These are phyloP conservation scores for Tolypocladium paradoxum DNA, from an alignment of 2,329 filamentous ascomycete genomes.

Conservation along the genomic window DNA sequence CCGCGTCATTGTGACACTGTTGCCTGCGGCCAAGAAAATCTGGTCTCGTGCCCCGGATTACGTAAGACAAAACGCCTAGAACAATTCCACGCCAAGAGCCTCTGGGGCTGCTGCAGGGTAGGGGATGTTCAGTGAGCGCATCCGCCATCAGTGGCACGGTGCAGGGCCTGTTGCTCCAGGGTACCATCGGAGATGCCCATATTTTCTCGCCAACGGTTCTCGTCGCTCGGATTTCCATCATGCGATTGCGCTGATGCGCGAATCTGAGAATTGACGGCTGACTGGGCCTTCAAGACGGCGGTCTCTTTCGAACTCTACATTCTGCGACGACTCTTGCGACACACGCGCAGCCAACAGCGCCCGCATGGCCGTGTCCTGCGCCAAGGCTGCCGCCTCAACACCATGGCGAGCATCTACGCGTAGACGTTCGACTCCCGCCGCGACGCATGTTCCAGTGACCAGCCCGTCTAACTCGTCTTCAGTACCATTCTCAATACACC, in stretches of 20 bases:
- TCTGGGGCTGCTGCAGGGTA: neutral
- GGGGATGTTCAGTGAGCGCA: neutral
- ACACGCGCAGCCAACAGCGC: neutral
- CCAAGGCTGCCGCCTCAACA: slow-evolving; percentile 9
- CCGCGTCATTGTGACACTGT: no score
- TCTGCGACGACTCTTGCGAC: neutral
- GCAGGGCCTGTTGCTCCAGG: no score
- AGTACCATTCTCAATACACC: neutral
- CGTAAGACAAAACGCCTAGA: neutral
- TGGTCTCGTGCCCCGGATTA: neutral
- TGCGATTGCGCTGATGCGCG: neutral
- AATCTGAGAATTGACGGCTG: neutral
- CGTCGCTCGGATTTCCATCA: neutral
- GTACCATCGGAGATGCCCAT: neutral
- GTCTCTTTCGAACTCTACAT: neutral
- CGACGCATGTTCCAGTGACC: neutral
- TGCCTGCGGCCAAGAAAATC: neutral
- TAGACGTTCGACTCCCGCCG: neutral
- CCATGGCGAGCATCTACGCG: slow-evolving; percentile 7
- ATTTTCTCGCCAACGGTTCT: neutral
- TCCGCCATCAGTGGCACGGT: no score
- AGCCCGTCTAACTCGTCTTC: neutral
- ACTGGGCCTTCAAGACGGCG: neutral
- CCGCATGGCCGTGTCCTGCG: slow-evolving; percentile 9
- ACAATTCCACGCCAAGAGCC: neutral